A percentile compares a stretch with the other conserved stretches of the same genome.
Conservation (phyloP, 2,329 filamentous ascomycete species). For the Dactylellina leptospora region DNA sequence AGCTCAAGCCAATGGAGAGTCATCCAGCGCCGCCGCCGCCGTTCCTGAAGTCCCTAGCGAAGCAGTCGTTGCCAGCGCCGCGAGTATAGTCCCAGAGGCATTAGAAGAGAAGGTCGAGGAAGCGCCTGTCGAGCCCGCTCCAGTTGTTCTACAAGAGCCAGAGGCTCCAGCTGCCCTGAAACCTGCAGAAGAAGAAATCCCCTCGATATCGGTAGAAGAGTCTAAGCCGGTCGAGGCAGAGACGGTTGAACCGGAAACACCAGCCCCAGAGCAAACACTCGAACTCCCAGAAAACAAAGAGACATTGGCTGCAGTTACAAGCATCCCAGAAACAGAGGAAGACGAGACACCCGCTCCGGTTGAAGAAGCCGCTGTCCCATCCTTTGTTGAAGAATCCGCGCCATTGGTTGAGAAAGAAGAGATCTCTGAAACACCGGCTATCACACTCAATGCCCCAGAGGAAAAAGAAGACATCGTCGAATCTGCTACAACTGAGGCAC, state of each 20-base stretch:
- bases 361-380: conserved; percentile 2
- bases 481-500: not conserved
- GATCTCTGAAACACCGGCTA: not conserved
- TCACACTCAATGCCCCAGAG: not conserved
- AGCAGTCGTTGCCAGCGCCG: not conserved
- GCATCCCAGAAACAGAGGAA: conserved; percentile 32
- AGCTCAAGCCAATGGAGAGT: conserved; percentile 18
- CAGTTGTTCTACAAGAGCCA: conserved; percentile 18
- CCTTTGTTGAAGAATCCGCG: not conserved
- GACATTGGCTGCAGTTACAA: conserved; percentile 37
- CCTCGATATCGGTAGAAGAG: conserved; percentile 49
- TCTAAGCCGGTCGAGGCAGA: conserved; percentile 10
- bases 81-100: conserved; percentile 28
- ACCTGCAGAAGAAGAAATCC: conserved; percentile 28
- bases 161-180: conserved; percentile 1
- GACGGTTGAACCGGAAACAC: conserved; percentile 11
- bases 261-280: conserved; percentile 10
- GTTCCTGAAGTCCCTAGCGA: not conserved
- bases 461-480: not conserved
- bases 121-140: conserved; percentile 1
- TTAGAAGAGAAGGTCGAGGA: conserved; percentile 11
- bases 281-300: conserved; percentile 31
- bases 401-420: conserved; percentile 12
- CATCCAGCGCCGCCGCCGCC: conserved; percentile 1
- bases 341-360: conserved; percentile 12